Evolutionary conservation across 2,329 filamentous ascomycete species (phyloP).

Genomic region (Metarhizium rileyi): DNA sequence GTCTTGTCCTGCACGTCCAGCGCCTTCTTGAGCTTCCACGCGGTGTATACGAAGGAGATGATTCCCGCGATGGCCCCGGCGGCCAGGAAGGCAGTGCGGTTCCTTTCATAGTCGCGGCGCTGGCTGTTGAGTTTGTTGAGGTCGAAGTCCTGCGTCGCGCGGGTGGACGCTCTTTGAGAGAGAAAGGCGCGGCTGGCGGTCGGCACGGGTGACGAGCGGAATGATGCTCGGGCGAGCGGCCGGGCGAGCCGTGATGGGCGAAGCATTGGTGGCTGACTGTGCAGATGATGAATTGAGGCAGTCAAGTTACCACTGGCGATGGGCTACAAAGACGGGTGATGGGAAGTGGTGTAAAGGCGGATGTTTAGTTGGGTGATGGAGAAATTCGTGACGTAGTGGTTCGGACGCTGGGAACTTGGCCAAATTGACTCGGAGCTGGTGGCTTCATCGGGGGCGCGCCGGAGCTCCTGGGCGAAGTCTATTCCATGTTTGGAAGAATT

Average conservation of each 20-base stretch:
- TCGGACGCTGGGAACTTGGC: not conserved
- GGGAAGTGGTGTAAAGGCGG: not conserved
- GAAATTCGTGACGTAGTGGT: not conserved
- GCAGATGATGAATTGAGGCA: not conserved
- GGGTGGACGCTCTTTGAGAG: slow-evolving; percentile 17
- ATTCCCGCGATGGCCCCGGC: slow-evolving; percentile 40
- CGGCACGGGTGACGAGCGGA: slow-evolving; percentile 5
- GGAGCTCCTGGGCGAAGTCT: too few species aligned
- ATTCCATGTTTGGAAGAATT: too few species aligned
- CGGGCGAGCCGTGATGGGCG: slow-evolving; percentile 1
- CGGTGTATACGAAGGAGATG: slow-evolving; percentile 40
- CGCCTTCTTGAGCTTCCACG: slow-evolving; percentile 39
- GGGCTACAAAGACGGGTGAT: not conserved
- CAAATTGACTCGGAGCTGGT: not conserved
- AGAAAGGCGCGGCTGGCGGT: slow-evolving; percentile 19
- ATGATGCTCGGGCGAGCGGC: slow-evolving; percentile 4
- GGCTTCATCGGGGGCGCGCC: not conserved
- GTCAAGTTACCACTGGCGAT: not conserved
- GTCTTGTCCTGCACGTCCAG: slow-evolving; percentile 25
- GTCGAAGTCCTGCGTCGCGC: slow-evolving; percentile 39
- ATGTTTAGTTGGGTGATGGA: not conserved
- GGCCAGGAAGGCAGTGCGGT: slow-evolving; percentile 41
- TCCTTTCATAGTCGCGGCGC: slow-evolving; percentile 39
- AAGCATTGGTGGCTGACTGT: slow-evolving; percentile 3
- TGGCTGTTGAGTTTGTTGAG: slow-evolving; percentile 36